Percentiles rank a stretch among this genome's conserved stretches.
These are phyloP conservation scores for Sphagnum contortum DNA, from an alignment of 225 moss, liverwort and hornwort species.

Conservation along the genomic window DNA sequence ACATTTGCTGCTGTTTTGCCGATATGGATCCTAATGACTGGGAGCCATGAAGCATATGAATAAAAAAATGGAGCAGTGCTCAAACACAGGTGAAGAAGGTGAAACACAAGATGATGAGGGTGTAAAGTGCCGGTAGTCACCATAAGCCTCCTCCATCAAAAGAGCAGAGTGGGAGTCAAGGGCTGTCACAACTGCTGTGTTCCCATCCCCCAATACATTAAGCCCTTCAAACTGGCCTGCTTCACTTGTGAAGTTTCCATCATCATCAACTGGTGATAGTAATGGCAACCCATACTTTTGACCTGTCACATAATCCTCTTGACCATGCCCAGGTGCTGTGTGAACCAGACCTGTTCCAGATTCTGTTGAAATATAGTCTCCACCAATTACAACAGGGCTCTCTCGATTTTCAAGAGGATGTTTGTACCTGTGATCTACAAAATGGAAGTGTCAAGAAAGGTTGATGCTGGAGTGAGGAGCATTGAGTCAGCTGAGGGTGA, in stretches of 20 bases:
- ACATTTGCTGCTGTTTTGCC: too few species aligned
- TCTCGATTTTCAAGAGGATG: conserved; percentile 88
- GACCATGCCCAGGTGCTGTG: conserved; percentile 96
- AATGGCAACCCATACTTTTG: conserved; percentile 80
- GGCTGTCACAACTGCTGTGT: conserved; percentile 73
- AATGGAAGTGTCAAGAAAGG: neutral
- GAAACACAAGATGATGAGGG: conserved; percentile 5
- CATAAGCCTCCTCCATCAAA: conserved; percentile 95
- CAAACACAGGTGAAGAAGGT: too few species aligned
- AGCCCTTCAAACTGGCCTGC: conserved; percentile 80
- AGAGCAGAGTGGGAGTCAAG: conserved; percentile 59
- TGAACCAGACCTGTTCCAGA: conserved; percentile 98
- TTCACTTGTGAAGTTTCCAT: conserved; percentile 90
- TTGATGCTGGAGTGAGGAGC: neutral
- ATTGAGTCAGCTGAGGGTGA: neutral
- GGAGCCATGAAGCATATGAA: too few species aligned
- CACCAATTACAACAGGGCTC: conserved; percentile 78
- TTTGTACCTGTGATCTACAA: conserved; percentile 44
- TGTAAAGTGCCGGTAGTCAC: conserved; percentile 47
- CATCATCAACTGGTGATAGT: conserved; percentile 93
- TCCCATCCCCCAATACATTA: conserved; percentile 86
- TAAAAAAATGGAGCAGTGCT: too few species aligned
- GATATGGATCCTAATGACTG: too few species aligned
- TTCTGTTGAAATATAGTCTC: conserved; percentile 98
- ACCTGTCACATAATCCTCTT: conserved; percentile 94